Percentiles rank a stretch among this genome's conserved stretches.
These are phyloP conservation scores for Pythium rishiriense DNA, from an alignment of 352 stramenopile species.

Conservation along the genomic window DNA sequence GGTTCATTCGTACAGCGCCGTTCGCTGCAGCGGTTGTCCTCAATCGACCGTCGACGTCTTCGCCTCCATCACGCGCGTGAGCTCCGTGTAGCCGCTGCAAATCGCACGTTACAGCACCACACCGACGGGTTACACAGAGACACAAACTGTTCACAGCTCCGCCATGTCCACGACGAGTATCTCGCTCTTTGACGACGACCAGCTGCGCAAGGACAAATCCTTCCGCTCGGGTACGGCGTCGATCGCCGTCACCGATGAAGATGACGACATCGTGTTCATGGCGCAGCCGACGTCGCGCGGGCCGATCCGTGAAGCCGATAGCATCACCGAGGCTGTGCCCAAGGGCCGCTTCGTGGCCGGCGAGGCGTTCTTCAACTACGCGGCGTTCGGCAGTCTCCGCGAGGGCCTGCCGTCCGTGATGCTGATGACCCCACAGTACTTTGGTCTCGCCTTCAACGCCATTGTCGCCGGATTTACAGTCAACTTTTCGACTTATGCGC, in stretches of 20 bases:
- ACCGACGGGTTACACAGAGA: no score
- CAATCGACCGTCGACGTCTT: no score
- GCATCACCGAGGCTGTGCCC: constrained; percentile 14
- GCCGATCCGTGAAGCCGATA: constrained; percentile 16
- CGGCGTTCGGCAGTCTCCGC: constrained; percentile 46
- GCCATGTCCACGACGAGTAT: neutral
- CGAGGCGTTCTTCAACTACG: constrained; percentile 52
- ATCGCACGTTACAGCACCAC: neutral
- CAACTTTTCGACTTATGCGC: constrained; percentile 36
- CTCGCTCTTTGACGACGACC: constrained; percentile 1
- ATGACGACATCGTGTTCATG: constrained; percentile 23
- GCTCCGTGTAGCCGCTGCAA: no score
- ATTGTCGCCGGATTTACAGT: constrained; percentile 31
- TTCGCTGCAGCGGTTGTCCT: neutral
- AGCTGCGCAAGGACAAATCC: constrained; percentile 11
- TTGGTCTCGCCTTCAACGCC: constrained; percentile 40
- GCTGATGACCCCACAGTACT: constrained; percentile 35
- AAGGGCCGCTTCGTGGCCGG: constrained; percentile 32
- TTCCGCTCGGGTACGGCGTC: constrained; percentile 6
- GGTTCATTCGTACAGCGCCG: neutral
- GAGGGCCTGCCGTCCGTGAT: constrained; percentile 34
- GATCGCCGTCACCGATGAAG: constrained; percentile 19
- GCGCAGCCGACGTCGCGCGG: constrained; percentile 14
- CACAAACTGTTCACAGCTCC: no score
- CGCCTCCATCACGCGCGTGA: no score